These are phyloP conservation scores for Gleditsia sinensis DNA, from an alignment of 306 rosid species.

Conservation along the genomic window DNA sequence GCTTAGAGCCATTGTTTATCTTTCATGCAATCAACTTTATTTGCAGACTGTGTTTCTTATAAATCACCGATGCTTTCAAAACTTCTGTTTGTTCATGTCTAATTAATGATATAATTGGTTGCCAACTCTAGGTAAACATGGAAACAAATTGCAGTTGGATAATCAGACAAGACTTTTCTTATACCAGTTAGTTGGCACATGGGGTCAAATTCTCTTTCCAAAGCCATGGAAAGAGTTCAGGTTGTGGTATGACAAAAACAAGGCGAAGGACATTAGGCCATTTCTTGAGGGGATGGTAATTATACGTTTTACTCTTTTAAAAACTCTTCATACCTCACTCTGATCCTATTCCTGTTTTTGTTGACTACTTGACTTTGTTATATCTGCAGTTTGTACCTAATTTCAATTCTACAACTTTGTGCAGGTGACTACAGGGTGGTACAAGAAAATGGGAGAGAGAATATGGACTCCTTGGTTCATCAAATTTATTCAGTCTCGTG, in stretches of 20 bases:
- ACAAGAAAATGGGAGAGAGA: conserved; percentile 87
- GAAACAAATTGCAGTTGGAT: conserved; percentile 75
- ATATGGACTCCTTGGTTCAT: conserved; percentile 99
- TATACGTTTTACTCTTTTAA: not conserved
- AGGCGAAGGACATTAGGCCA: conserved; percentile 74
- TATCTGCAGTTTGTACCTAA: conserved; percentile 28
- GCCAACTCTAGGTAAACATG: conserved; percentile 73
- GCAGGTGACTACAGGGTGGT: conserved; percentile 95
- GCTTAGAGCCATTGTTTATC: not conserved
- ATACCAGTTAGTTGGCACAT: conserved; percentile 92
- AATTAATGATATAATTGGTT: conserved; percentile 30
- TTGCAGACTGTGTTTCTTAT: not conserved
- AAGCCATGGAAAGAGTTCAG: conserved; percentile 98
- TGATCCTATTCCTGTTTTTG: conserved; percentile 4
- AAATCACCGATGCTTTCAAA: not conserved
- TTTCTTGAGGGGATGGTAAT: conserved; percentile 90
- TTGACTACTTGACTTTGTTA: not conserved
- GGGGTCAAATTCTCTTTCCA: conserved; percentile 99
- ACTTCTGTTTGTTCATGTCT: not conserved
- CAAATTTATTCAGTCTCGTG: conserved; percentile 79
- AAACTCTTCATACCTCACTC: conserved; percentile 7
- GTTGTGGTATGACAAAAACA: conserved; percentile 89
- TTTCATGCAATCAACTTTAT: not conserved
- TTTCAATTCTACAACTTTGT: conserved; percentile 34
- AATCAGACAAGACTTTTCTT: conserved; percentile 62